Evolutionary conservation across 768 basidiomycete genomes (phyloP).

Genomic region (Tylopilus intermedius): DNA sequence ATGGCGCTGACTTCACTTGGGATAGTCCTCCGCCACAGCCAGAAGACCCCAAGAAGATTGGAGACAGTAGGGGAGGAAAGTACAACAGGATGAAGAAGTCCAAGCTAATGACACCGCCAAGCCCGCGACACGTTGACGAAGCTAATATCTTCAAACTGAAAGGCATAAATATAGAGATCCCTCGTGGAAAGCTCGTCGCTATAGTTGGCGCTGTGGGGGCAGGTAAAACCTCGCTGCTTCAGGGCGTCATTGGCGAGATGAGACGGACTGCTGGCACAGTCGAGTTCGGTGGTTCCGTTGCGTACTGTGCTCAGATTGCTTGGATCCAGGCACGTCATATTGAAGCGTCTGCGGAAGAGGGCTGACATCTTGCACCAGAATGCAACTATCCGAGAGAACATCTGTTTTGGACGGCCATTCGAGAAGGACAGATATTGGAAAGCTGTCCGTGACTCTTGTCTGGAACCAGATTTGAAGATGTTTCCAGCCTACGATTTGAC

Average conservation of each 20-base stretch:
- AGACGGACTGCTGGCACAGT: constrained; percentile 59
- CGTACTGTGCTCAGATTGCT: constrained; percentile 81
- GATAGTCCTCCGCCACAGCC: constrained; percentile 63
- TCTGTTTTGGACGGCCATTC: constrained; percentile 81
- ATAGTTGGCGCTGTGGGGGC: constrained; percentile 72
- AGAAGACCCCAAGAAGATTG: constrained; percentile 25
- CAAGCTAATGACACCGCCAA: constrained; percentile 16
- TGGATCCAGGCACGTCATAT: constrained; percentile 70
- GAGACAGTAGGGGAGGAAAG: constrained; percentile 2
- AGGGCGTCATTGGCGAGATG: constrained; percentile 84
- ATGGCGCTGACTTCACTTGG: constrained; percentile 79
- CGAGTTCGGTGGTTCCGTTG: constrained; percentile 69
- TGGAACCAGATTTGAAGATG: constrained; percentile 77
- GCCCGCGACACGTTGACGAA: constrained; percentile 32
- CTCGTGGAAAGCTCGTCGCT: constrained; percentile 73
- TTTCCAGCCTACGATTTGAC: constrained; percentile 75
- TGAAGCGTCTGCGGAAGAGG: background rate
- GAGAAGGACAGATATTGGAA: constrained; percentile 81
- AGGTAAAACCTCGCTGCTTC: constrained; percentile 58
- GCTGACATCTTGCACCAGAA: constrained; percentile 39
- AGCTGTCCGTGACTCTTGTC: constrained; percentile 69
- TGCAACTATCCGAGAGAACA: constrained; percentile 83
- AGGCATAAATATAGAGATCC: constrained; percentile 62
- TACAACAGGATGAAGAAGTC: constrained; percentile 9
- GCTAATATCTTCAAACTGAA: constrained; percentile 56